Conservation (phyloP, 805 yeast genomes). For the Saccharomycopsis malanga region DNA sequence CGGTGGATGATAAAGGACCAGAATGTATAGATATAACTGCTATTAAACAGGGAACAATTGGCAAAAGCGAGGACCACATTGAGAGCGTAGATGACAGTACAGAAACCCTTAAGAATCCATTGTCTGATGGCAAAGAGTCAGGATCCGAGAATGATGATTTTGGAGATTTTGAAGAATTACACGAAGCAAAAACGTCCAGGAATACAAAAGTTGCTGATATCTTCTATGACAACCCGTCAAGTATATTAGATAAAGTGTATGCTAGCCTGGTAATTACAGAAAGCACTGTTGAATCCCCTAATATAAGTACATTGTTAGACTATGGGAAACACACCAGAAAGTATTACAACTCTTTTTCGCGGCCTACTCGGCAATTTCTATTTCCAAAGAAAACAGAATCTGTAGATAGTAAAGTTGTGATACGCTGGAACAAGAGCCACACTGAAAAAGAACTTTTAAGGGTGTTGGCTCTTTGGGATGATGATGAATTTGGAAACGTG, state of each 20-base stretch:
- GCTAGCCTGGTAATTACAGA: too few relatives aligned
- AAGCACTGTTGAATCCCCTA: too few relatives aligned
- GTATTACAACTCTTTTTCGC: constrained; percentile 13
- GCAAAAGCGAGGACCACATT: not conserved
- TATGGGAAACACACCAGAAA: constrained; percentile 13
- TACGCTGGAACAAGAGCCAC: constrained; percentile 17
- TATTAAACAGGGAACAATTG: too few relatives aligned
- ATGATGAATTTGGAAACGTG: not conserved
- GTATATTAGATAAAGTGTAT: too few relatives aligned
- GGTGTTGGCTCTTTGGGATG: constrained; percentile 11
- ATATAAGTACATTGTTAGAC: too few relatives aligned
- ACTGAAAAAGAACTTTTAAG: constrained; percentile 10
- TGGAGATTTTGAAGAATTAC: constrained; percentile 20
- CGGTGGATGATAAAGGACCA: too few relatives aligned
- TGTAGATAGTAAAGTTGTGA: not conserved
- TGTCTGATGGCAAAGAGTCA: too few relatives aligned
- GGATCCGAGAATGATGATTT: constrained; percentile 13
- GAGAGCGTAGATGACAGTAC: not conserved
- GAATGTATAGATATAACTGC: too few relatives aligned
- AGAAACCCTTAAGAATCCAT: too few relatives aligned
- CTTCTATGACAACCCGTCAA: not conserved
- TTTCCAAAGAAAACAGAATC: not conserved
- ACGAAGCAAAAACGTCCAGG: too few relatives aligned
- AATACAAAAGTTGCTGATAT: not conserved
- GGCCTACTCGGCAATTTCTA: constrained; percentile 18